Conservation (phyloP, 192 early-diverging fungal genomes). For the Obelidium mucronatum region DNA sequence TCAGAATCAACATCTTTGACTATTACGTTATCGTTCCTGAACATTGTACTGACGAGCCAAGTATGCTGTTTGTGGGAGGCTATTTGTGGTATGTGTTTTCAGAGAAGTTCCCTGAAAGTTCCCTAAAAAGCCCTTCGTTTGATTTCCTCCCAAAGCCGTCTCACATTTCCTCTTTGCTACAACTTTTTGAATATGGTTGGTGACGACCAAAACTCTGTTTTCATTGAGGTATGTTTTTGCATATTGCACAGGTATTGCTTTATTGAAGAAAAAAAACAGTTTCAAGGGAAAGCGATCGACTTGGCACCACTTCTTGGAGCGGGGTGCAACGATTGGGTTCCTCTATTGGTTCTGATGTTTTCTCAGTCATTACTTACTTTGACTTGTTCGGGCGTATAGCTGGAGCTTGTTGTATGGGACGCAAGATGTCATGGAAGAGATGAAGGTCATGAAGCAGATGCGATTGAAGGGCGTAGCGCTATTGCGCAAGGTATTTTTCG, state of each 20-base stretch:
- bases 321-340: slow-evolving; percentile 86
- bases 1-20: slow-evolving; percentile 89
- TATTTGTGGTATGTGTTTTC: slow-evolving; percentile 79
- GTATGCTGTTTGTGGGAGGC: slow-evolving; percentile 89
- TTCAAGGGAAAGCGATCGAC: slow-evolving; percentile 70
- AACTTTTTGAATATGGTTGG: slow-evolving; percentile 86
- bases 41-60: slow-evolving; percentile 92
- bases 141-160: too few relatives aligned
- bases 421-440: slow-evolving; percentile 37
- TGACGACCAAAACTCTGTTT: slow-evolving; percentile 53
- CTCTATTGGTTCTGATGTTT: slow-evolving; percentile 82
- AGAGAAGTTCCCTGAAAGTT: background rate
- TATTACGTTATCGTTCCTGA: slow-evolving; percentile 88
- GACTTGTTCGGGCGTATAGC: slow-evolving; percentile 86
- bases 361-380: slow-evolving; percentile 75
- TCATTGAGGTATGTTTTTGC: slow-evolving; percentile 48
- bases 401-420: slow-evolving; percentile 62
- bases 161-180: slow-evolving; percentile 86
- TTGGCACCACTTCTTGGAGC: slow-evolving; percentile 91
- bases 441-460: slow-evolving; percentile 30
- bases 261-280: slow-evolving; percentile 40
- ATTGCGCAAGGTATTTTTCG: too few relatives aligned
- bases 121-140: background rate
- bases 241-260: slow-evolving; percentile 1
- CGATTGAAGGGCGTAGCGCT: slow-evolving; percentile 55